These are phyloP conservation scores for Candida frijolesensis DNA, from an alignment of 1,139 yeast species.

Conservation along the genomic window DNA sequence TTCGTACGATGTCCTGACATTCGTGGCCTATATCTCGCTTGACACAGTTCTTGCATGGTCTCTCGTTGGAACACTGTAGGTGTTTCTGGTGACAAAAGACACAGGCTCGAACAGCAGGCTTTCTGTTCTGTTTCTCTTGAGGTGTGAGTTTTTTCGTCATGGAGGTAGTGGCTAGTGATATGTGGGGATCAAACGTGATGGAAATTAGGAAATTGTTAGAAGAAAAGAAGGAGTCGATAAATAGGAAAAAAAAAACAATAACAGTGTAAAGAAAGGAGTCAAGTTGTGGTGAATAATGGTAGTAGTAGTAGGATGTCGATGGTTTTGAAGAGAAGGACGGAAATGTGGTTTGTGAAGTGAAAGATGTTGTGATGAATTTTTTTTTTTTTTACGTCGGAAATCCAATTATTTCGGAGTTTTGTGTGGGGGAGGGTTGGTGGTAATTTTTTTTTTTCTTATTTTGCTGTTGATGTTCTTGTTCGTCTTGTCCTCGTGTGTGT, in stretches of 20 bases:
- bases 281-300: not conserved
- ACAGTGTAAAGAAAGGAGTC: not conserved
- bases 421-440: not conserved
- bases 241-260: not conserved
- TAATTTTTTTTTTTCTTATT: not conserved
- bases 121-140: conserved; percentile 54
- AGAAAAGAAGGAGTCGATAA: not conserved
- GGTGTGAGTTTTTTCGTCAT: conserved; percentile 66
- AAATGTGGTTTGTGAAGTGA: no score
- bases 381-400: not conserved
- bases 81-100: conserved; percentile 72
- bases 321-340: not conserved
- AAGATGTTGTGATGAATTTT: no score
- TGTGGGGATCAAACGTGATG: not conserved
- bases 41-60: conserved; percentile 73
- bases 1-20: conserved; percentile 64
- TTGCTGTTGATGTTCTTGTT: not conserved
- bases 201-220: not conserved
- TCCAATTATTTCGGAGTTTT: conserved; percentile 3
- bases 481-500: no score
- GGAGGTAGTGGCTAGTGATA: not conserved
- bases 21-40: conserved; percentile 57
- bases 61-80: conserved; percentile 58
- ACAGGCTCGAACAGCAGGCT: conserved; percentile 70
- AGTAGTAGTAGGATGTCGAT: not conserved